Percentiles rank a stretch among this genome's conserved stretches.
Evolutionary conservation across 2,329 filamentous ascomycete genomes (phyloP).

Genomic region (Thelonectria olida): DNA sequence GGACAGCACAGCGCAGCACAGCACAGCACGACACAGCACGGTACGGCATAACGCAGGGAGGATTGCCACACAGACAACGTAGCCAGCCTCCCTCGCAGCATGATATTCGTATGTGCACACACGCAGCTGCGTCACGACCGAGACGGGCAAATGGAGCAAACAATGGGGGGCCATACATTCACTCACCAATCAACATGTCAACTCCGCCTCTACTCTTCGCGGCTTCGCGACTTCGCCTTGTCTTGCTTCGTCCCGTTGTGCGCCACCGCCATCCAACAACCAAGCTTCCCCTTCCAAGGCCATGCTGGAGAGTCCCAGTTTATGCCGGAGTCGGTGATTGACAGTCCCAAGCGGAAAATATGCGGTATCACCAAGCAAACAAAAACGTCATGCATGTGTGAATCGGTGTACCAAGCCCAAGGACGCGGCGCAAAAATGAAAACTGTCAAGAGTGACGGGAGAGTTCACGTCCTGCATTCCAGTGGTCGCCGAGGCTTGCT

Average conservation of each 20-base stretch:
- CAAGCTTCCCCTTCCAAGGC: background rate
- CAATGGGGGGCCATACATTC: background rate
- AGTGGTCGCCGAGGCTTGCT: background rate
- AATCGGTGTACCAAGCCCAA: constrained; percentile 7
- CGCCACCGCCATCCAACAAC: constrained; percentile 1
- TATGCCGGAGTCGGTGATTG: background rate
- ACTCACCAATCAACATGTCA: background rate
- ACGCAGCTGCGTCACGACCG: background rate
- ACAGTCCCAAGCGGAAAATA: background rate
- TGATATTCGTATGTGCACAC: background rate
- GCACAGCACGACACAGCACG: constrained; percentile 7
- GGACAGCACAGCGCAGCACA: constrained; percentile 7
- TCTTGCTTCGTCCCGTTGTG: background rate
- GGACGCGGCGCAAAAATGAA: background rate
- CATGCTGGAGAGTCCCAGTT: background rate
- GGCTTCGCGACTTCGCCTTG: background rate
- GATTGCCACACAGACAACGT: background rate
- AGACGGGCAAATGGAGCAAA: background rate
- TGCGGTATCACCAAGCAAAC: background rate
- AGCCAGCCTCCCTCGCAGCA: background rate
- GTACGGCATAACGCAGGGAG: constrained; percentile 3
- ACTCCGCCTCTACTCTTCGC: background rate
- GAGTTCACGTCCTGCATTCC: constrained; percentile 11
- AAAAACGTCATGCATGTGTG: background rate
- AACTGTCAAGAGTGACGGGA: background rate